These are phyloP conservation scores for Chaetomiaceae sp. DNA, from an alignment of 2,329 filamentous ascomycete genomes.

Conservation along the genomic window DNA sequence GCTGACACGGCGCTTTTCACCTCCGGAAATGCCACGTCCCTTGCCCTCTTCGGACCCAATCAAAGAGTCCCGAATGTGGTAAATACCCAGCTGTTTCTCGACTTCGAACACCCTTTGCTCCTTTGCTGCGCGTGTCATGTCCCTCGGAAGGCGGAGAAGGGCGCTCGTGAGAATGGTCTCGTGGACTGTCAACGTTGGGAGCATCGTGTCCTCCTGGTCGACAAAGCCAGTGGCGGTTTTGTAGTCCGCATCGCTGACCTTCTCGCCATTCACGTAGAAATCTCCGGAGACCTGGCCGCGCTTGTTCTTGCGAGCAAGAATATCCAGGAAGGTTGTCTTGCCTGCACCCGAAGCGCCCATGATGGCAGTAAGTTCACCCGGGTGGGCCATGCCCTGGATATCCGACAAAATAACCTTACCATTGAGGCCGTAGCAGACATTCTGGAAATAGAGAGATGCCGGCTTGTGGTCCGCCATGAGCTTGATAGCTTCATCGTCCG, in stretches of 20 bases:
- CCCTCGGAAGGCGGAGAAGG: conserved; percentile 80
- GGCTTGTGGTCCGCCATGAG: conserved; percentile 90
- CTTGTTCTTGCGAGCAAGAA: conserved; percentile 95
- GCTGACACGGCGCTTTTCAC: conserved; percentile 91
- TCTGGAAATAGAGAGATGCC: conserved; percentile 80
- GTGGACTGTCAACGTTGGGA: conserved; percentile 92
- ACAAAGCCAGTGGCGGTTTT: conserved; percentile 93
- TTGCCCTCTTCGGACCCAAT: conserved; percentile 95
- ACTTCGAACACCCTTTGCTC: conserved; percentile 89
- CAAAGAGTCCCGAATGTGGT: conserved; percentile 87
- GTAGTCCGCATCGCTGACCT: conserved; percentile 78
- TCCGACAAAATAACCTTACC: conserved; percentile 78
- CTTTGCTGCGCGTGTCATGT: conserved; percentile 85
- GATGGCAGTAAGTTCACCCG: conserved; percentile 93
- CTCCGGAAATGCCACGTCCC: conserved; percentile 91
- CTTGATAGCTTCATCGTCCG: conserved; percentile 80
- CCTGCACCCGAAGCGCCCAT: conserved; percentile 98
- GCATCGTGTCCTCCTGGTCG: conserved; percentile 95
- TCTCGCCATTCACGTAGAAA: conserved; percentile 92
- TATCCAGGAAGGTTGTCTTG: conserved; percentile 96
- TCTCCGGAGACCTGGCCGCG: conserved; percentile 72
- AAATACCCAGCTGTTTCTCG: conserved; percentile 91
- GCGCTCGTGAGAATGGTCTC: conserved; percentile 96
- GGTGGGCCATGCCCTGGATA: conserved; percentile 81
- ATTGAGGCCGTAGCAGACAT: conserved; percentile 81